Base-by-base conservation (phyloP, 1,139 yeast genomes). In the Nakaseomyces uthaithaninus region DNA sequence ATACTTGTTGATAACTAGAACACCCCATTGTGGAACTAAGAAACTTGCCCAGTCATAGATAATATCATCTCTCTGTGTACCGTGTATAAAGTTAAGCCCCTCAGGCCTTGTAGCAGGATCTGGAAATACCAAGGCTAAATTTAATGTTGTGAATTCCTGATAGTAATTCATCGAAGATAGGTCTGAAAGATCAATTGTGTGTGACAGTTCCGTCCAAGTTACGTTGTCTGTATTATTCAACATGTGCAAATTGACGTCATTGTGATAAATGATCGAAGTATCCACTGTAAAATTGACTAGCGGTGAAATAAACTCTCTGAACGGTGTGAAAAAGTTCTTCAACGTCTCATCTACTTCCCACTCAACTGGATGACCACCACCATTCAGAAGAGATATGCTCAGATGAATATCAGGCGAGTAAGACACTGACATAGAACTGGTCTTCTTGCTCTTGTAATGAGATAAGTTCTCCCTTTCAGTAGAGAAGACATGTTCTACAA, bases 1-100 rank as follows among this genome's bases (percentile, higher is more conserved):
- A 4, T 64, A 59, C 33, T 71, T 66, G 52, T 79, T 75, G 42
- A 73, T 60, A 18, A 80, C 68, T 3, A 80, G 70, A 3, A 82
- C 81, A 17, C 97, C 97, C 94, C 95, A 89, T 63, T 85, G 95
- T 6, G 96, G 94, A 24, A 89, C 74, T 40, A 84, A 62, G 55
- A 83, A 89, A 33, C 91, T 77, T 53, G 81, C 75, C 40, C 85
- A 71, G 35, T 44, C 40, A 5, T 31, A 25, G 4, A 31, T 11
- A 1, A 49, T 46, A 0, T 82, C 72, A 41, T 68, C 36, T 10
- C 27, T 28, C 18, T 62, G 40, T 65, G 23, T 71, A 53, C 46
- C 23, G 44, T 40, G 12, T 40, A 37, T 56, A 37, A 43, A 48
- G 18, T 53, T 48, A 34, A 46, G 40, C 25, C 47, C 52, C 35